Base-by-base conservation (phyloP, 2,329 filamentous ascomycete genomes). In the Alternaria brassicicola region DNA sequence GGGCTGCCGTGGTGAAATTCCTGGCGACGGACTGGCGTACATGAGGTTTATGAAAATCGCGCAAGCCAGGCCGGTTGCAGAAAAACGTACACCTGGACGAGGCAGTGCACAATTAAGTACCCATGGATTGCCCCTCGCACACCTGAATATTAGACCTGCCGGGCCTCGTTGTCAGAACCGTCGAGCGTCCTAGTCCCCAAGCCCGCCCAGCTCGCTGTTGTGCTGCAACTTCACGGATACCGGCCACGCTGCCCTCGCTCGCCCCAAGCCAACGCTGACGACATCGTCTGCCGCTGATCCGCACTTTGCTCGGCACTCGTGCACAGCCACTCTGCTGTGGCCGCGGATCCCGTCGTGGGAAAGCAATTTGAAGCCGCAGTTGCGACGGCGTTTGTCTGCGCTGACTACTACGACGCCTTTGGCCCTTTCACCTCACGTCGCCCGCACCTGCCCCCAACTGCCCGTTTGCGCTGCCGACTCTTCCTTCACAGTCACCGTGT, bases 401-500 rank as follows among this genome's bases (percentile, higher is more conserved):
- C 49, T 36, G 43, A 39, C 17, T 25, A 19, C n/a, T n/a, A n/a
- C n/a, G n/a, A n/a, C 55, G 13, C 28, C 45, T 36, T n/a, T n/a
- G 47, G 31, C 6, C 7, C 35, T 21, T 43, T 19, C 19, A 35
- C 30, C 39, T 19, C 19, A 35, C 30, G 31, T 17, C n/a, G 43
- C 43, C 36, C 50, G 53, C 52, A 38, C 45, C 46, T 51, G 48
- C 58, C 26, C 26, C n/a, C 21, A 28, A 38, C 36, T 36, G 51
- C 38, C 21, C 36, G 15, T 23, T 35, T 33, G 33, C 59, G n/a
- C 56, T 39, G 52, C 39, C 48, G 39, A 51, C 48, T 12, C 30
- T 25, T 23, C 39, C 15, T 10, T 13, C 36, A 36, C 52, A 43
- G 58, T 62, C 71, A 76, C 66, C 67, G 69, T 76, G 73, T 70